Percentiles rank a stretch among this genome's conserved stretches.
Evolutionary conservation across 805 yeast species (phyloP).

Genomic region (Candida odintsovae): DNA sequence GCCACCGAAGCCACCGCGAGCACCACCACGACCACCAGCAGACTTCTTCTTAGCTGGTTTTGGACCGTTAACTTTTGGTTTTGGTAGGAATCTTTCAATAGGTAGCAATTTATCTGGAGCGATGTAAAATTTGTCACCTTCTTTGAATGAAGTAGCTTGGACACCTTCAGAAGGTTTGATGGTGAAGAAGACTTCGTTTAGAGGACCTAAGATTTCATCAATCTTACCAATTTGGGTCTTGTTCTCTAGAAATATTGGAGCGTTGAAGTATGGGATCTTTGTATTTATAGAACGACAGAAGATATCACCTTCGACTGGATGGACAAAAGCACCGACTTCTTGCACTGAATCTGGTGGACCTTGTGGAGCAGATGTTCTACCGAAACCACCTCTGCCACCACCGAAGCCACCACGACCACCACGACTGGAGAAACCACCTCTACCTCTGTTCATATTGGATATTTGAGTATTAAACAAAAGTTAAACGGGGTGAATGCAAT

Average conservation of each 20-base stretch:
- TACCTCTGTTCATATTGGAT: constrained; percentile 4
- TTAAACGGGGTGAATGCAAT: background rate
- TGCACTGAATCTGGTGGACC: constrained; percentile 96
- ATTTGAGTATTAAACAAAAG: background rate
- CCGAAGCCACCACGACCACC: constrained; percentile 60
- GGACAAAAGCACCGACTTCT: constrained; percentile 91
- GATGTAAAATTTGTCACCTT: constrained; percentile 93
- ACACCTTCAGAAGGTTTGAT: constrained; percentile 96
- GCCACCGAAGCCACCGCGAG: constrained; percentile 36
- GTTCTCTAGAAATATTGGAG: constrained; percentile 95
- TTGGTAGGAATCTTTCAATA: constrained; percentile 93
- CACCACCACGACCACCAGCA: constrained; percentile 48
- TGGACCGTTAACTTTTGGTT: constrained; percentile 85
- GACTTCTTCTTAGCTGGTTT: constrained; percentile 69
- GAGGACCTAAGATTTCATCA: constrained; percentile 96
- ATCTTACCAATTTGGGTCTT: constrained; percentile 95
- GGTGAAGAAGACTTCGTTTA: constrained; percentile 97
- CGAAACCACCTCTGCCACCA: constrained; percentile 43
- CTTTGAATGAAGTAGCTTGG: constrained; percentile 87
- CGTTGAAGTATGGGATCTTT: constrained; percentile 96
- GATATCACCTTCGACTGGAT: constrained; percentile 94
- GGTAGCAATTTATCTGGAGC: constrained; percentile 95
- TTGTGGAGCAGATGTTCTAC: constrained; percentile 68
- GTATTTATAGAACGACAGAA: constrained; percentile 93
- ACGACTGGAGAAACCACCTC: constrained; percentile 36